phyloP scores from a whole-genome alignment of 2,329 filamentous ascomycete genomes.

The Erysiphe neolycopersici region DNA sequence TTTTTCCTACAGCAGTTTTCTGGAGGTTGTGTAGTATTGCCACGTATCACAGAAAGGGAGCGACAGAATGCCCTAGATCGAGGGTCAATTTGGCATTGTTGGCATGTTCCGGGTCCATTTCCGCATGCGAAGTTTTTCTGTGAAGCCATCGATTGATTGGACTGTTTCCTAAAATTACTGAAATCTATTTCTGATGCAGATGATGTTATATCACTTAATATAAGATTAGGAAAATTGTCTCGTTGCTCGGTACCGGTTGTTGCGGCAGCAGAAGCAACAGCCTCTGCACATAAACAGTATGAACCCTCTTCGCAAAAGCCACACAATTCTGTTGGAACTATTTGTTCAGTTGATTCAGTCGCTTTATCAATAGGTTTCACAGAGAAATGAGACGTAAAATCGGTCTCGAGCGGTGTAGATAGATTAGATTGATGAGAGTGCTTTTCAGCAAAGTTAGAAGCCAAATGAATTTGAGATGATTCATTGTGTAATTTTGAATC shows the following conservation, averaged over 20 bases:
- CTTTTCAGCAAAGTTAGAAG: conserved; percentile 20
- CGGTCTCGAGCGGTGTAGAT: conserved; percentile 31
- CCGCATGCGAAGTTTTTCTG: conserved; percentile 8
- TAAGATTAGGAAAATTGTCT: conserved; percentile 13
- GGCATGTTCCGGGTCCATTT: conserved; percentile 52
- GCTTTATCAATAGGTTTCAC: conserved; percentile 14
- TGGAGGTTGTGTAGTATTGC: conserved; percentile 15
- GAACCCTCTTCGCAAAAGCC: conserved; percentile 65
- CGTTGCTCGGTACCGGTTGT: conserved; percentile 4
- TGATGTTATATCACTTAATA: conserved; percentile 21
- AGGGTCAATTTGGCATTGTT: conserved; percentile 52
- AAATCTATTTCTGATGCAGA: conserved; percentile 27
- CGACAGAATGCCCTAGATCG: conserved; percentile 65
- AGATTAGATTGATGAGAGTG: conserved; percentile 24
- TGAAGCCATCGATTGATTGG: background rate
- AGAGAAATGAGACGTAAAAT: conserved; percentile 43
- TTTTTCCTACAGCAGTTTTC: conserved; percentile 34
- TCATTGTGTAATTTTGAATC: conserved; percentile 8
- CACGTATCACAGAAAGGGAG: conserved; percentile 37
- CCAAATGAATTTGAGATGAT: conserved; percentile 11
- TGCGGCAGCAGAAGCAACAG: conserved; percentile 13
- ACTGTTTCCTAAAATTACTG: background rate
- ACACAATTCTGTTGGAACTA: conserved; percentile 31
- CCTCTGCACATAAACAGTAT: conserved; percentile 57
- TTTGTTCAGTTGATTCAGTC: background rate